Conservation (phyloP, 306 rosid species). For the Rosa chinensis region DNA sequence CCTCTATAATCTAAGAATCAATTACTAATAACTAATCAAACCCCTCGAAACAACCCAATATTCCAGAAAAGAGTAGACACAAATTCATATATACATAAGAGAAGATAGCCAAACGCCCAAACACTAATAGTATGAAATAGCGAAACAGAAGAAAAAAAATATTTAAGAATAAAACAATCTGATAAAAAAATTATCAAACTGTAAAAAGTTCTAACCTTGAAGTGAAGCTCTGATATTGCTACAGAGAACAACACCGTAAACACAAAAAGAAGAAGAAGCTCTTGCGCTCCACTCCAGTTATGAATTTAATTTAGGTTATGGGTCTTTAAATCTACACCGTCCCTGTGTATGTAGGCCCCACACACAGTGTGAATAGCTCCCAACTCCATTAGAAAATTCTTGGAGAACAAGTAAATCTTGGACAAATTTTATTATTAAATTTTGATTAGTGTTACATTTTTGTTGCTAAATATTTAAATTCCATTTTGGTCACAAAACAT, state of each 20-base stretch:
- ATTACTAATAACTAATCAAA: not conserved
- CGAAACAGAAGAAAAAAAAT: not conserved
- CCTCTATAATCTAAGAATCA: not conserved
- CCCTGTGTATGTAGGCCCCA: not conserved
- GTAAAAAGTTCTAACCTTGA: not conserved
- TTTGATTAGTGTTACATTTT: too few species aligned
- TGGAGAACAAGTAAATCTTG: not conserved
- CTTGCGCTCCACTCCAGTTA: not conserved
- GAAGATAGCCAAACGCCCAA: not conserved
- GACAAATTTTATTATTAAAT: too few species aligned
- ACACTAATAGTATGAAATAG: not conserved
- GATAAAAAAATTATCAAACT: not conserved
- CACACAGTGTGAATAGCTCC: too few species aligned
- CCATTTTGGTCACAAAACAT: not conserved
- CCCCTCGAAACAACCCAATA: not conserved
- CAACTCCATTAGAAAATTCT: not conserved
- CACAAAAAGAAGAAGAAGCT: not conserved
- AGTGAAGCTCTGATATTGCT: not conserved
- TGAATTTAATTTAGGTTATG: not conserved
- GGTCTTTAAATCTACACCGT: not conserved
- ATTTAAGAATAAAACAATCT: too few species aligned
- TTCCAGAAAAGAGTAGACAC: not conserved
- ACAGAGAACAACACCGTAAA: not conserved
- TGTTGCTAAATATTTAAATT: too few species aligned
- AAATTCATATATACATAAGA: not conserved